Base-by-base conservation (phyloP, 768 basidiomycete species). In the Hypholoma sublateritium region DNA sequence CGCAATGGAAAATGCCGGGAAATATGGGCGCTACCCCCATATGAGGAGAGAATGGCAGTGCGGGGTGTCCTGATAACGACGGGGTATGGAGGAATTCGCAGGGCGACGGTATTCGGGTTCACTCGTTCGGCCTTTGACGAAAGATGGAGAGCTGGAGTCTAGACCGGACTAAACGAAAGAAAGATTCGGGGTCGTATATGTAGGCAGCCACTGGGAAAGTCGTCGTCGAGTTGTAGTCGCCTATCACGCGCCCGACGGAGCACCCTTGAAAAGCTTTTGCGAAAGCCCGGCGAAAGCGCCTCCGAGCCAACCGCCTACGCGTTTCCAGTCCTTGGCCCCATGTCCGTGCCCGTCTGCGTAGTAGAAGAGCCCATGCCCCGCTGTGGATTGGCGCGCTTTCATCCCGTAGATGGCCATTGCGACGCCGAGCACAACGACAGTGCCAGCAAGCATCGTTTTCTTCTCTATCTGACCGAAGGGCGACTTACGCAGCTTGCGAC, bases 391-490 rank as follows among this genome's bases (percentile, higher is more conserved):
- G 5, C 71, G 66, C 44, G 64, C 62, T 55, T 69, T 69, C 39
- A 78, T 69, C 28, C 78, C 76, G 68, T 83, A 85, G 21, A 84
- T 73, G 2, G 87, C 87, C 67, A 92, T 74, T 8, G 88, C 89
- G 19, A 89, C 81, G 12, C 87, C 87, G 5, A 91, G 73, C 12
- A 88, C 82, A 24, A 91, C 67, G 28, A 90, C 80, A 19, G 87
- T 87, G 21, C 88, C 85, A 16, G 84, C 81, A 28, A 89, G 72
- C 67, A 89, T 73, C 35, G 76, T 75, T 58, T 72, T 66, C 57
- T 71, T 74, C 59, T 77, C 74, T 53, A 72, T 48, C 48, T 68
- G 55, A 54, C 65, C 56, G 63, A 65, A 61, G 47, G 64, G 62
- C 9, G 62, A 62, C 56, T 67, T 69, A 53, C 57, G 57, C 36